Percentiles rank a stretch among this genome's conserved stretches.
phyloP scores from a whole-genome alignment of 805 yeast species.

The Starmerella etchellsii region DNA sequence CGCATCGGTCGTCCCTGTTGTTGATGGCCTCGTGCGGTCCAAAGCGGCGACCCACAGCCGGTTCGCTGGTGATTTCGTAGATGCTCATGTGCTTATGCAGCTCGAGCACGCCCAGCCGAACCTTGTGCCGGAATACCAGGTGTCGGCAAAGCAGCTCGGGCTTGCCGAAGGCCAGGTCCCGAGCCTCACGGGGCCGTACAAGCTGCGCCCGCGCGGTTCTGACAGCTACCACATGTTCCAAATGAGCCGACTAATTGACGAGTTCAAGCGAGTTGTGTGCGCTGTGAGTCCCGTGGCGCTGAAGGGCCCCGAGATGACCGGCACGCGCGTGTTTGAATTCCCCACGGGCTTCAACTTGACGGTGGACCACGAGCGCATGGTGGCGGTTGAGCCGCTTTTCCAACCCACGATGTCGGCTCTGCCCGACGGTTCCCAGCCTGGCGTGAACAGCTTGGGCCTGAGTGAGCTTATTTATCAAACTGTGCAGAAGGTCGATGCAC shows the following conservation, averaged over 20 bases:
- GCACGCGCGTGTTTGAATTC: conserved; percentile 50
- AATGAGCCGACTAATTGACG: conserved; percentile 45
- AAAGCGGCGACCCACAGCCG: conserved; percentile 48
- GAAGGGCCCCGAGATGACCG: conserved; percentile 17
- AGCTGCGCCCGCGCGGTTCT: conserved; percentile 10
- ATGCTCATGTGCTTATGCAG: conserved; percentile 45
- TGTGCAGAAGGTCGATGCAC: conserved; percentile 37
- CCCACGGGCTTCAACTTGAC: conserved; percentile 41
- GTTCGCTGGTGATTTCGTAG: conserved; percentile 76
- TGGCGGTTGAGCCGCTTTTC: conserved; percentile 56
- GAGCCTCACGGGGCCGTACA: conserved; percentile 1
- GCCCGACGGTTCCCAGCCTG: conserved; percentile 27
- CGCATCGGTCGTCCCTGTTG: conserved; percentile 44
- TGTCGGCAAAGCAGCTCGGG: conserved; percentile 26
- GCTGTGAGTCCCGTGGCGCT: conserved; percentile 14
- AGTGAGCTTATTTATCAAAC: conserved; percentile 35
- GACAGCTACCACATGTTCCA: conserved; percentile 44
- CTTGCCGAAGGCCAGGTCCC: conserved; percentile 7
- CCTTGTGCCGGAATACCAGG: conserved; percentile 27
- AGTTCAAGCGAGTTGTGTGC: conserved; percentile 50
- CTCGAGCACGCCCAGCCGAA: conserved; percentile 30
- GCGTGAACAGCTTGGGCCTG: conserved; percentile 38
- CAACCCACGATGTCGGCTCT: conserved; percentile 44
- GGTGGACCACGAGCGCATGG: conserved; percentile 41
- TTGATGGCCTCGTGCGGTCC: conserved; percentile 21